Evolutionary conservation across 2,329 filamentous ascomycete species (phyloP), one percentile per base, ranked within the genome.

Genomic region (Blumeria graminis): DNA sequence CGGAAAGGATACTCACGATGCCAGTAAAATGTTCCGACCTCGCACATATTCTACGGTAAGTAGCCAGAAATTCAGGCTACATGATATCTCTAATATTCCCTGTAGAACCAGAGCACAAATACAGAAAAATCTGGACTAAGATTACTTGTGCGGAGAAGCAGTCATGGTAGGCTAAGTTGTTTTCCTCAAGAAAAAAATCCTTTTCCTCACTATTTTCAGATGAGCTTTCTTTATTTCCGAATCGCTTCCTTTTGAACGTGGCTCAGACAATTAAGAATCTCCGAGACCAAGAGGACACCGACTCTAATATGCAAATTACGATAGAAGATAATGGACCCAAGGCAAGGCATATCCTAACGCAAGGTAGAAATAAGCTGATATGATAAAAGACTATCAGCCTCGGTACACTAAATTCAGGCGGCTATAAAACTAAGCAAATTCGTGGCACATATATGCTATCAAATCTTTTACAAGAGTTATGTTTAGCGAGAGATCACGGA

Each of bases 401-500:
- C 86, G 83, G 82, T 87, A 95, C 90, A 3, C 84, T 85, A 33
- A 82, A 78, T 22, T 95, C 89, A 38, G 86, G 84, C 62, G 90
- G 89, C 45, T 80, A 85, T 71, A 90, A 89, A 65, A 81, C 81
- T 60, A 88, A 90, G 68, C 89, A 96, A 66, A 79, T 98, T 60
- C 84, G 90, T 61, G 92, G 92, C 64, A 96, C 87, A 35, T 98
- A 98, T 69, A 93, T 94, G 83, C 77, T 98, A 58, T 94, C 90
- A 60, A 98, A 96, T 68, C 78, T 96, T 50, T 75, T 96, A 43
- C 92, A 98, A 70, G 92, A 98, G 70, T 77, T 98, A 61, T 92
- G 85, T 1, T 76, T 96, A 62, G 92, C 92, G 61, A 83, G 94
- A 72, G 85, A 93, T 67, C 89, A 87, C 65, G 88, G 87, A 58